Conservation (phyloP, 208 protist genomes). For the Wallacemonas sp. region DNA sequence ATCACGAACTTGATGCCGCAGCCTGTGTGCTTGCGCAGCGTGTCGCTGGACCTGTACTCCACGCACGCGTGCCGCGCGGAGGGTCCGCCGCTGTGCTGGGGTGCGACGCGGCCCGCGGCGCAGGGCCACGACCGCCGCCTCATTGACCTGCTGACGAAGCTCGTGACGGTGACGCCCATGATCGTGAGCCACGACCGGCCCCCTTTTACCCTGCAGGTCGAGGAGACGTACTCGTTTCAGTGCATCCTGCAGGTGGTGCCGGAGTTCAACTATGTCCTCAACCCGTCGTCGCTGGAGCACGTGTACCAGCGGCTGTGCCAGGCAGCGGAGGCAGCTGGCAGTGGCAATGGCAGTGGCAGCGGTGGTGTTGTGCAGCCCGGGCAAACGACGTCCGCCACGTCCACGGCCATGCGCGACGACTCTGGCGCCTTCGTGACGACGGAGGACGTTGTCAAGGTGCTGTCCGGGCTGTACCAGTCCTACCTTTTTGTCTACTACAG, state of each 20-base stretch:
- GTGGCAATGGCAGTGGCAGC: neutral
- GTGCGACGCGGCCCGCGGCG: slow-evolving; percentile 46
- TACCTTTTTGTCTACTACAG: slow-evolving; percentile 74
- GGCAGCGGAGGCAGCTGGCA: neutral
- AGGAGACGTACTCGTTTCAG: slow-evolving; percentile 76
- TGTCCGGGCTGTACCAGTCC: slow-evolving; percentile 52
- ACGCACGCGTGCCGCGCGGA: slow-evolving; percentile 30
- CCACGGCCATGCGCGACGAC: slow-evolving; percentile 28
- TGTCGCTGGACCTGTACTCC: slow-evolving; percentile 68
- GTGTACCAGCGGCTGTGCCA: slow-evolving; percentile 42
- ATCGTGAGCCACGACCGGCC: slow-evolving; percentile 49
- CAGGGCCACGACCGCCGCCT: slow-evolving; percentile 41
- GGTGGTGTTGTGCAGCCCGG: slow-evolving; percentile 12
- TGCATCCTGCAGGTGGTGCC: slow-evolving; percentile 78
- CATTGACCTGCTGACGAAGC: slow-evolving; percentile 52
- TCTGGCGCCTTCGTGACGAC: slow-evolving; percentile 31
- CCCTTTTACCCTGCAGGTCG: slow-evolving; percentile 55
- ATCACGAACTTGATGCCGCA: slow-evolving; percentile 48
- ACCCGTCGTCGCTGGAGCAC: slow-evolving; percentile 54
- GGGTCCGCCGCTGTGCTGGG: slow-evolving; percentile 31
- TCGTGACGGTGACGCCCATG: slow-evolving; percentile 68
- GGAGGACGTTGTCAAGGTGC: slow-evolving; percentile 48
- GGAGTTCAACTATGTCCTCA: slow-evolving; percentile 69
- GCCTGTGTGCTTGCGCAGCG: slow-evolving; percentile 46
- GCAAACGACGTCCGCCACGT: neutral